Percentiles rank a stretch among this genome's conserved stretches.
Evolutionary conservation across 352 stramenopile genomes (phyloP).

Genomic region (Phytophthora colocasiae): DNA sequence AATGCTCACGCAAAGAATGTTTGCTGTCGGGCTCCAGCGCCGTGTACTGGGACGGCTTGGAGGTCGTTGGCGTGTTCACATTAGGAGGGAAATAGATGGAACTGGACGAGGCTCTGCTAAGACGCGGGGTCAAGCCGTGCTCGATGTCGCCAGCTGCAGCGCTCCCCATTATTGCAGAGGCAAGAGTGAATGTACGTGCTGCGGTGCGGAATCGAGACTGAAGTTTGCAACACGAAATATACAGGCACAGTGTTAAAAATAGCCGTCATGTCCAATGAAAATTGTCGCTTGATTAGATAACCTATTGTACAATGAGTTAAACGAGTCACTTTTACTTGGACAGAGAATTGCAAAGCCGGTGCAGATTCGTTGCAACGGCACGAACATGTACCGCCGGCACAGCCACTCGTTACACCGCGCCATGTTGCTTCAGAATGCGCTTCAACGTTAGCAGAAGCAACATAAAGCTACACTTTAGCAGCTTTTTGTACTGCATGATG

Average conservation of each 20-base stretch:
- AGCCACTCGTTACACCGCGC: constrained; percentile 19
- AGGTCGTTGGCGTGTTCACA: neutral
- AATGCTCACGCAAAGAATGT: constrained; percentile 27
- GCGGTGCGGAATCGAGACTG: constrained; percentile 14
- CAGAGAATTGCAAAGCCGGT: neutral
- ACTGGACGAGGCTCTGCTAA: constrained; percentile 22
- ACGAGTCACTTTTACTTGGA: neutral
- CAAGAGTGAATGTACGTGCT: constrained; percentile 15
- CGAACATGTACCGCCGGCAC: constrained; percentile 16
- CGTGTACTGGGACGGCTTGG: constrained; percentile 27
- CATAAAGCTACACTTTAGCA: neutral
- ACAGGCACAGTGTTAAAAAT: constrained; percentile 11
- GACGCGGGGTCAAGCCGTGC: constrained; percentile 18
- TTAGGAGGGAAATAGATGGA: constrained; percentile 26
- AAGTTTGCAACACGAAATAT: neutral
- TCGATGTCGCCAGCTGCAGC: constrained; percentile 25
- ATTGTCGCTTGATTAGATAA: too few relatives aligned
- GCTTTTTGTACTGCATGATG: too few relatives aligned
- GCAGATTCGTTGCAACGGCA: constrained; percentile 19
- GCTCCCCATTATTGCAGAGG: constrained; percentile 12
- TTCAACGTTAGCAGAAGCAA: neutral
- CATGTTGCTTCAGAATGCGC: constrained; percentile 12
- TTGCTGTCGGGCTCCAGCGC: constrained; percentile 19
- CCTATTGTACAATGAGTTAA: too few relatives aligned
- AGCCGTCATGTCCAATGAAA: constrained; percentile 1